Base-by-base conservation (phyloP, 768 basidiomycete genomes). In the Glaciozyma antarctica region DNA sequence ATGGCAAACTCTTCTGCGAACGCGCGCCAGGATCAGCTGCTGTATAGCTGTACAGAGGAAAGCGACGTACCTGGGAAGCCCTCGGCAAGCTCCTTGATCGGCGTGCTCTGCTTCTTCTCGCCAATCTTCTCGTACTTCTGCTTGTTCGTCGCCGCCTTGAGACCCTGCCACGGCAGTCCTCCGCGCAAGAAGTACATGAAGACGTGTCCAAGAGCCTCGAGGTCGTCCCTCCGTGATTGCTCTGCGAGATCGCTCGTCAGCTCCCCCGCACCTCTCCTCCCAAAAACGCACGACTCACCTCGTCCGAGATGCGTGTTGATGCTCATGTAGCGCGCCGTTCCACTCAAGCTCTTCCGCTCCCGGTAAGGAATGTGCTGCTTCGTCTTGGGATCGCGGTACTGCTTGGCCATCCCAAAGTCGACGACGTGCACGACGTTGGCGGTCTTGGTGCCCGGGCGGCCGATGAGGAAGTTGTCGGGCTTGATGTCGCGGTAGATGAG, bases 71-170 rank as follows among this genome's bases (percentile, higher is more conserved):
- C 91, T 57, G 95, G 94, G 80, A 87, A 92, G 63, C 90, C 89
- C 73, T 98, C 95, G 74, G 87, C 90, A 30, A 99, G 82, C 75
- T 99, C 95, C 79, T 90, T 94, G 77, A 99, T 97, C 10, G 88
- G 88, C 34, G 95, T 98, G 19, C 88, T 88, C 80, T 98, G 95
- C 82, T 79, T 99, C 86, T 99, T 99, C 81, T 99, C 94, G 69
- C 94, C 94, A 77, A 99, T 99, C 82, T 98, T 99, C 82, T 99
- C 94, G 80, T 99, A 99, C 81, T 98, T 98, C 77, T 98, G 95
- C 81, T 99, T 99, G 82, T 99, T 98, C 58, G 93, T 99, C 34
- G 95, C 95, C 43, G 95, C 95, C 79, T 98, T 98, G 64, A 99
- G 83, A 63, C 95, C 95, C 76, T 99, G 95, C 95, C 95, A 99